Evolutionary conservation across 2,329 filamentous ascomycete genomes (phyloP).

Genomic region (Gaeumannomyces sp.): DNA sequence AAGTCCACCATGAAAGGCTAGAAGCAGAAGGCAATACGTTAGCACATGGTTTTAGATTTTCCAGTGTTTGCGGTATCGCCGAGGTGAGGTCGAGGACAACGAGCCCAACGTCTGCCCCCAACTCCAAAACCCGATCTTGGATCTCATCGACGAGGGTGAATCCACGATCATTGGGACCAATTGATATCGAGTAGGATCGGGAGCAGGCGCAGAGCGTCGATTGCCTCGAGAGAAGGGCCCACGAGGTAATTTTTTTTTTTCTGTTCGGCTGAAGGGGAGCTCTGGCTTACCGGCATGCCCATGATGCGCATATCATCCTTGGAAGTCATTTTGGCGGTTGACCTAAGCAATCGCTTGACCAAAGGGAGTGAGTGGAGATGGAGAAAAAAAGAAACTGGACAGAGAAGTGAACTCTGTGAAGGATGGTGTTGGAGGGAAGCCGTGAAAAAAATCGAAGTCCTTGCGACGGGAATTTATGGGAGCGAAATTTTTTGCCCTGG

Average conservation of each 20-base stretch:
- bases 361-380: conserved; percentile 59
- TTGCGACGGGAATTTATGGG: conserved; percentile 37
- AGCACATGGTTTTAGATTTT: background rate
- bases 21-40: background rate
- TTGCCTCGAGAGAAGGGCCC: background rate
- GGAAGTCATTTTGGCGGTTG: conserved; percentile 45
- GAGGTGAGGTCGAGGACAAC: background rate
- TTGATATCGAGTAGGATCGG: conserved; percentile 12
- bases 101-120: background rate
- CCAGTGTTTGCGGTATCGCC: background rate
- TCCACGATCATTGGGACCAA: conserved; percentile 14
- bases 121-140: conserved; percentile 8
- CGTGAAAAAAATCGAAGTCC: conserved; percentile 35
- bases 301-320: conserved; percentile 51
- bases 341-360: conserved; percentile 37
- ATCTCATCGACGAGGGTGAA: background rate
- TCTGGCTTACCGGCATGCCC: conserved; percentile 61
- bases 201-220: background rate
- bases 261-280: background rate
- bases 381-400: conserved; percentile 36
- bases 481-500: conserved; percentile 42
- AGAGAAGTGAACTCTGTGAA: conserved; percentile 23
- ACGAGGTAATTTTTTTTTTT: background rate
- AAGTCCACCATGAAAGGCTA: conserved; percentile 97
- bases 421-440: conserved; percentile 16